Evolutionary conservation across 1,139 yeast species (phyloP).

Genomic region (Casaregolazyma lundiana): DNA sequence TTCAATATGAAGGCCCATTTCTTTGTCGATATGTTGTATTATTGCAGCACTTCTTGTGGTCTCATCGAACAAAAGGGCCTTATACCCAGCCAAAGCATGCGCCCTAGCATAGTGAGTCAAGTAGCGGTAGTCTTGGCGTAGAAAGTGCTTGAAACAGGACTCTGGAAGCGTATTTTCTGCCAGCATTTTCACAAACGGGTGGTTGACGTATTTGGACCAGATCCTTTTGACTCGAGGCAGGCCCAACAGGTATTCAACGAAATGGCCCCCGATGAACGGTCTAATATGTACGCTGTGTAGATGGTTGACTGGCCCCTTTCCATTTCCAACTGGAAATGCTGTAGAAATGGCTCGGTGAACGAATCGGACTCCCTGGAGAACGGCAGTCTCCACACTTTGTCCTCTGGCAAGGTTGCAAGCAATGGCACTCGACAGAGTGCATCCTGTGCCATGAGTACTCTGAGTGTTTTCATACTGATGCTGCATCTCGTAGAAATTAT

Average conservation of each 20-base stretch:
- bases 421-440: conserved; percentile 79
- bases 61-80: conserved; percentile 51
- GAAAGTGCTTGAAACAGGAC: conserved; percentile 50
- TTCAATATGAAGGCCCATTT: conserved; percentile 51
- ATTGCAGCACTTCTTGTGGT: conserved; percentile 50
- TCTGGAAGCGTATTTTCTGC: conserved; percentile 51
- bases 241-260: conserved; percentile 47
- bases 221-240: conserved; percentile 53
- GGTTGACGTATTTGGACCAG: conserved; percentile 60
- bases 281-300: conserved; percentile 31
- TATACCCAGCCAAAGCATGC: conserved; percentile 60
- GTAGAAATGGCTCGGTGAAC: conserved; percentile 60
- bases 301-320: conserved; percentile 76
- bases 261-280: conserved; percentile 39
- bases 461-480: conserved; percentile 47
- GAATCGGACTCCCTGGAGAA: conserved; percentile 55
- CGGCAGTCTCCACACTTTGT: conserved; percentile 42
- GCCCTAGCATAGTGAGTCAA: conserved; percentile 64
- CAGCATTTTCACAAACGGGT: conserved; percentile 54
- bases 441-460: conserved; percentile 87
- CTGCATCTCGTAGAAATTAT: conserved; percentile 44
- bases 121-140: conserved; percentile 70
- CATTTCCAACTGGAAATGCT: conserved; percentile 44
- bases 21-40: conserved; percentile 50
- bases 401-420: conserved; percentile 69